A percentile compares a stretch with the other conserved stretches of the same genome.
phyloP scores from a whole-genome alignment of 2,329 filamentous ascomycete genomes.

The Orbilia blumenaviensis region DNA sequence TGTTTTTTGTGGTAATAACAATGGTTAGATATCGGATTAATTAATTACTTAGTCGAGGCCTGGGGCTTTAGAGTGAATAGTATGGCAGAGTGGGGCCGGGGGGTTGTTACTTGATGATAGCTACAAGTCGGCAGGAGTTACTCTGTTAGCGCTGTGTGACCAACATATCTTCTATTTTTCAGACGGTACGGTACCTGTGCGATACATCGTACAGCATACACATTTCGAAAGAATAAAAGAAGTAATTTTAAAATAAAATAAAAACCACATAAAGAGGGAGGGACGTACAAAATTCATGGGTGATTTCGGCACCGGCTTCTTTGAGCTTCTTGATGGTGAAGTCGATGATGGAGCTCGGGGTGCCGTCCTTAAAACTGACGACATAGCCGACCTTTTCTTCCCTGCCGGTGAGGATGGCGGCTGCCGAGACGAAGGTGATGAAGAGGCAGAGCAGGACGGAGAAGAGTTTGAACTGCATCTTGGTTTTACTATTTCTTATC shows the following conservation, averaged over 20 bases:
- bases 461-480: conserved; percentile 50
- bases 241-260: too few relatives aligned
- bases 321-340: conserved; percentile 11
- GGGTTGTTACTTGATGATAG: conserved; percentile 25
- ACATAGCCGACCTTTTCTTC: conserved; percentile 16
- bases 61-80: neutral
- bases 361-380: conserved; percentile 26
- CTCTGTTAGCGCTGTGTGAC: neutral
- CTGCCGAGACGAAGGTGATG: conserved; percentile 20
- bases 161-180: too few relatives aligned
- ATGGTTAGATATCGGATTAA: neutral
- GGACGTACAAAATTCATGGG: conserved; percentile 36
- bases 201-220: too few relatives aligned
- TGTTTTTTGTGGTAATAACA: neutral
- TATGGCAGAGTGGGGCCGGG: neutral
- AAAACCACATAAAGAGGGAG: neutral
- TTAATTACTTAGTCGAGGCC: too few relatives aligned
- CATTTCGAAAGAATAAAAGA: too few relatives aligned
- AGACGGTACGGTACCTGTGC: too few relatives aligned
- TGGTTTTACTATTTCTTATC: neutral
- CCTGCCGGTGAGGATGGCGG: conserved; percentile 11
- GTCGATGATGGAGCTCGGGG: conserved; percentile 22
- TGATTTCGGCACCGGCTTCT: conserved; percentile 18
- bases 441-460: conserved; percentile 29
- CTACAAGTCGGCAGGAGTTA: conserved; percentile 4